Evolutionary conservation across 2,329 filamentous ascomycete genomes (phyloP), one percentile per base, ranked within the genome.

Genomic region (Onygenales sp.): DNA sequence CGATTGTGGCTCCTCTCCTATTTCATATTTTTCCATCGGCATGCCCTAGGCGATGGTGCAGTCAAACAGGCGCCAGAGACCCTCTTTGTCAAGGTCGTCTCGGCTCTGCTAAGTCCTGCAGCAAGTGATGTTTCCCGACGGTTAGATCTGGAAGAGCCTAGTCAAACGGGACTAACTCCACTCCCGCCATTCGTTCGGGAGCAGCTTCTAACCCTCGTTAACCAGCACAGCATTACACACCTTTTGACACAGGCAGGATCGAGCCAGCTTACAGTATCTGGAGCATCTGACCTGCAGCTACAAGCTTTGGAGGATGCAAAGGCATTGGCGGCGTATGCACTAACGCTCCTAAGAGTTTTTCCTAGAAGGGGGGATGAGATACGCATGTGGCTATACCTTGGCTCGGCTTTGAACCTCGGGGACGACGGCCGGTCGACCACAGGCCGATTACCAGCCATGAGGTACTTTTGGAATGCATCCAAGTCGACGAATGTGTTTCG

Each of bases 381-480:
- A 56, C 85, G 91, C 21, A 95, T 97, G 89, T 92, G 89, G 73
- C 75, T 97, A 0, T 97, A 93, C 64, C 78, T 93, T 42, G 87
- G 89, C 0, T 82, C 86, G 43, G 76, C 87, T 4, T 64, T 58
- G 57, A 72, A 59, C 17, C 56, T 71, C 64, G 50, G 67, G 63
- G 59, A 71, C 55, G 56, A 58, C 7, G 56, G 67, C 32, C 63
- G 63, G 7, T 61, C 66, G 5, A 66, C 57, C 21, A 58, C 59
- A 62, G 58, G 54, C 56, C 72, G 64, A 56, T 64, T 84, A 7
- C 86, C 88, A 0, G 83, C 87, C 0, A 83, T 92, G 54, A 85
- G 86, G 60, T 95, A 89, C 64, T 88, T 97, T 60, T 96, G 93
- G 89, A 78, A 86, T 52, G 81, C 82, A 32, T 77, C 81, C 47